Evolutionary conservation across 192 early-diverging fungal genomes (phyloP), one percentile per base, ranked within the genome.

Genomic region (Coemansia sp.): DNA sequence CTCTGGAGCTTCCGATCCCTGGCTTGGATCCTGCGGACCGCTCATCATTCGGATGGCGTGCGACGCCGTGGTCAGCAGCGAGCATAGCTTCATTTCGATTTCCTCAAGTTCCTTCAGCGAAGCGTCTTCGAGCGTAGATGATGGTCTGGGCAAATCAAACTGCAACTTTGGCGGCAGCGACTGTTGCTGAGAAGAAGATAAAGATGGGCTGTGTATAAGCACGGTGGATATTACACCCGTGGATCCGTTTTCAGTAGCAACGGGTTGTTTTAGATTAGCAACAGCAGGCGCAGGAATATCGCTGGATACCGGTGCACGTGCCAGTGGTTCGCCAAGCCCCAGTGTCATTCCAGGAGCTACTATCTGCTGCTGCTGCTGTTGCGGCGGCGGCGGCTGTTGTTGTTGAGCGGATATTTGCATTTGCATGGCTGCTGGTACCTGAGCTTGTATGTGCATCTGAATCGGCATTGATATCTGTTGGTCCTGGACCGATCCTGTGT

Each of bases 141-240:
- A 0, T 1, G 75, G 76, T 0, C 48, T 22, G 20, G 17, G 11
- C 22, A 78, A 57, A 20, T 57, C 49, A 16, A 72, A 38, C 25
- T 61, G 55, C 57, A 74, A 52, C 18, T 64, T 52, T 14, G 56
- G 16, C 28, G 28, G 30, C 30, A 20, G 20, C 3, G 18, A n/a
- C n/a, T n/a, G n/a, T n/a, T n/a, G 51, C 51, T 52, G 22, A 29
- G 51, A 22, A 29, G 51, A 5, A 6, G 51, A 11, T 6, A 22
- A 14, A 2, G 55, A 17, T 57, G 68, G 17, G 14, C 58, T 5
- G 67, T 38, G n/a, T 28, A 20, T 16, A 52, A 69, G 63, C 14
- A 78, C 61, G 0, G 76, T 72, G 14, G 76, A 78, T 22, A 61
- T 63, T 2, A 78, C 76, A 4, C 76, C 71, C 5, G 57, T 72